phyloP scores from a whole-genome alignment of 2,329 filamentous ascomycete genomes.

The Emydomyces testavorans region DNA sequence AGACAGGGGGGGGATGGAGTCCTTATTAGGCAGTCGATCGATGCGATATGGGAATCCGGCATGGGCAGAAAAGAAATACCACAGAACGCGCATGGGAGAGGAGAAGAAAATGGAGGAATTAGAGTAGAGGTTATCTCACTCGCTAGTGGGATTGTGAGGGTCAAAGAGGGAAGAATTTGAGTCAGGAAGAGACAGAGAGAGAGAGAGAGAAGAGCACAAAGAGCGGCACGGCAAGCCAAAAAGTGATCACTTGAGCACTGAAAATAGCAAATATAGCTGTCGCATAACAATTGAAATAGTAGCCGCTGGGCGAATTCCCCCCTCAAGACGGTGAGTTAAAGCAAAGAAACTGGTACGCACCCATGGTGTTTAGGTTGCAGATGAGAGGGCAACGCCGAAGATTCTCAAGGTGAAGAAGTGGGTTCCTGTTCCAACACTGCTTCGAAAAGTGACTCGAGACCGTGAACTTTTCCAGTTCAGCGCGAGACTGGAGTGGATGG shows the following conservation, averaged over 20 bases:
- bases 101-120: not conserved
- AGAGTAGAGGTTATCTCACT: not conserved
- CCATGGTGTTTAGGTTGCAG: constrained; percentile 16
- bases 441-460: constrained; percentile 4
- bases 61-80: constrained; percentile 6
- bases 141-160: not conserved
- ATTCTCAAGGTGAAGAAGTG: constrained; percentile 11
- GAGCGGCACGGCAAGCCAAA: not conserved
- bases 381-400: constrained; percentile 15
- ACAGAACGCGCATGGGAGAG: constrained; percentile 3
- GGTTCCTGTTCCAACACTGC: constrained; percentile 8
- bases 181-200: not conserved
- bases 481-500: constrained; percentile 3
- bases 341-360: constrained; percentile 16
- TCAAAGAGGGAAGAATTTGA: not conserved
- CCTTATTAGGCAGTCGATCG: constrained; percentile 1
- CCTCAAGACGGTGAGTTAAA: not conserved
- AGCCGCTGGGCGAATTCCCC: not conserved
- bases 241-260: not conserved
- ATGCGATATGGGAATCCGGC: not conserved
- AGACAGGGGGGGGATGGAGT: constrained; percentile 12
- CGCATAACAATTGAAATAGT: not conserved
- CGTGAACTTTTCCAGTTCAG: constrained; percentile 9
- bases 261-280: constrained; percentile 1
- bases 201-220: not conserved